Conservation (phyloP, 129 eudicot species). For the Escallonia herrerae region DNA sequence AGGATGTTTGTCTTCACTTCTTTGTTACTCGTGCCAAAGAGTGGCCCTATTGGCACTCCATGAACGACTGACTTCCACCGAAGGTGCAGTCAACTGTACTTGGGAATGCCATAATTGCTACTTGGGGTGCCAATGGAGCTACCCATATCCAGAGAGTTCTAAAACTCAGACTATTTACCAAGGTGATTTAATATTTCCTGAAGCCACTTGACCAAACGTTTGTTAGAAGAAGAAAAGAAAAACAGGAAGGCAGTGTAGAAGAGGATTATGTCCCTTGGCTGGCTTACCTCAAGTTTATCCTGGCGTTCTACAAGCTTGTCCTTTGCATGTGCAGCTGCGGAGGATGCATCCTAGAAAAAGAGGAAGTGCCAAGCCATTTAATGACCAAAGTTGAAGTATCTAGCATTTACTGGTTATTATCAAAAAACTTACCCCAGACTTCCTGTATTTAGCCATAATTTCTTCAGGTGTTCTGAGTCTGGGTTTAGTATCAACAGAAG, state of each 20-base stretch:
- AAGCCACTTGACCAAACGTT: slow-evolving; percentile 4
- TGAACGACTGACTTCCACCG: no score
- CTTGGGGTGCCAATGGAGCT: no score
- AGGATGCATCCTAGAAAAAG: slow-evolving; percentile 56
- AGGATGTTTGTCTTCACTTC: no score
- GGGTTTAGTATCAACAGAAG: slow-evolving; percentile 54
- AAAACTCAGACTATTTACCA: no score
- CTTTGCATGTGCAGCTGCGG: slow-evolving; percentile 70
- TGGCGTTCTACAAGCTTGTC: slow-evolving; percentile 89
- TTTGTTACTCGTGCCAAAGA: no score
- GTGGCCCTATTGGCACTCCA: no score
- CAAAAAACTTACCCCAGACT: slow-evolving; percentile 44
- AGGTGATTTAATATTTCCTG: slow-evolving; percentile 9
- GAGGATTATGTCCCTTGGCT: neutral
- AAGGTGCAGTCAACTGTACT: no score
- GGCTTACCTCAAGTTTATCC: slow-evolving; percentile 89
- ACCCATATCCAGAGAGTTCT: no score
- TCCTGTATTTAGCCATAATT: slow-evolving; percentile 92
- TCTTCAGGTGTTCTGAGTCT: slow-evolving; percentile 72
- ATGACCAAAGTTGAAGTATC: neutral
- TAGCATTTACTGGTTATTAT: neutral
- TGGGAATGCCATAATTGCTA: no score
- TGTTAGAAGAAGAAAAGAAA: neutral
- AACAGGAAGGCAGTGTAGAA: neutral
- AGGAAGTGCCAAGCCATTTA: slow-evolving; percentile 12